Evolutionary conservation across 352 stramenopile species (phyloP).

Genomic region (Pythium periplocum): DNA sequence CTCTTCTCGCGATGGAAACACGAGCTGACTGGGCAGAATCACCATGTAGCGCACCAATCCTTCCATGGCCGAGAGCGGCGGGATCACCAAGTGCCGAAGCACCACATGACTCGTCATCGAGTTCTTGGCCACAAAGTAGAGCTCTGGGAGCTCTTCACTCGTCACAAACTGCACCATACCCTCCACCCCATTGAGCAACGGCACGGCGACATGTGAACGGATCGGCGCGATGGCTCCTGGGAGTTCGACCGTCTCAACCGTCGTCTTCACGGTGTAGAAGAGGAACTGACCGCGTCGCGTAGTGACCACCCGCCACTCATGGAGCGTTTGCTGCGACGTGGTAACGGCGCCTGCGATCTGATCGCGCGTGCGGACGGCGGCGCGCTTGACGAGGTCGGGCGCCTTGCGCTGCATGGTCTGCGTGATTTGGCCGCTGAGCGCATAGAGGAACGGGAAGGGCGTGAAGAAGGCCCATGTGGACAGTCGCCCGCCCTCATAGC

Average conservation of each 20-base stretch:
- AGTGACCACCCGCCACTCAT: slow-evolving; percentile 54
- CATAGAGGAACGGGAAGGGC: slow-evolving; percentile 71
- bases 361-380: slow-evolving; percentile 58
- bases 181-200: slow-evolving; percentile 63
- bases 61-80: slow-evolving; percentile 56
- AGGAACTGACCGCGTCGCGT: slow-evolving; percentile 52
- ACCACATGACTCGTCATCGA: slow-evolving; percentile 63
- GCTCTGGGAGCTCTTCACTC: slow-evolving; percentile 74
- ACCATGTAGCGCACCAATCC: slow-evolving; percentile 68
- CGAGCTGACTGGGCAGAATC: slow-evolving; percentile 67
- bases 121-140: slow-evolving; percentile 85
- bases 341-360: slow-evolving; percentile 51
- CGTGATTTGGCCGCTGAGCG: slow-evolving; percentile 56
- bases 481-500: slow-evolving; percentile 31
- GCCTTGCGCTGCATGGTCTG: slow-evolving; percentile 72
- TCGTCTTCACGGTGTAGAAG: slow-evolving; percentile 65
- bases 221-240: slow-evolving; percentile 46
- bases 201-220: slow-evolving; percentile 50
- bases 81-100: slow-evolving; percentile 61
- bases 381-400: slow-evolving; percentile 68
- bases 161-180: slow-evolving; percentile 72
- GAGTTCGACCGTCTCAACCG: slow-evolving; percentile 42
- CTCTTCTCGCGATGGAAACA: slow-evolving; percentile 76
- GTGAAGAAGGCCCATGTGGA: slow-evolving; percentile 60
- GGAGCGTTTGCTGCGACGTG: slow-evolving; percentile 40